These are phyloP conservation scores for Fistulifera solaris DNA, from an alignment of 108 stramenopile genomes.

Conservation along the genomic window DNA sequence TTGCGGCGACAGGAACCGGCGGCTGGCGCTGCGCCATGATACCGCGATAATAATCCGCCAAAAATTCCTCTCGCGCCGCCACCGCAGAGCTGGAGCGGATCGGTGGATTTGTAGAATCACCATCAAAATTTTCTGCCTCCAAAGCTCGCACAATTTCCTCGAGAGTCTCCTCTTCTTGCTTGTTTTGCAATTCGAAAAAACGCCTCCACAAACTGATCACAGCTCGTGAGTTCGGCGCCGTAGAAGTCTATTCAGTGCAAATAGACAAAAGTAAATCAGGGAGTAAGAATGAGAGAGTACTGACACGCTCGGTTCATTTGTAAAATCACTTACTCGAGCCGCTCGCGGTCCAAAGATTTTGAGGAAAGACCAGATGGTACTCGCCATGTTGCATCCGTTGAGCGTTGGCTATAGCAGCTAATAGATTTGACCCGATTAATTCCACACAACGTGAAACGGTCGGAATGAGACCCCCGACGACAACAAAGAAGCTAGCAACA, in stretches of 20 bases:
- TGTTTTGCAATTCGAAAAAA: not conserved
- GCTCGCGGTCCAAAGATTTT: not conserved
- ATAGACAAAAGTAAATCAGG: too few species aligned
- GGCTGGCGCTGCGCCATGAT: not conserved
- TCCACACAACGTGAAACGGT: too few species aligned
- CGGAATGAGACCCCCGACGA: too few species aligned
- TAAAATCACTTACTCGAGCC: conserved; percentile 9
- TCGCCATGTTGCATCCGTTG: conserved; percentile 1
- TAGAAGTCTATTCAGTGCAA: not conserved
- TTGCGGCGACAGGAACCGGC: not conserved
- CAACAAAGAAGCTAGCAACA: too few species aligned
- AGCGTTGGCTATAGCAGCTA: too few species aligned
- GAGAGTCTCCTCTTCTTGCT: conserved; percentile 2
- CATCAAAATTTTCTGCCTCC: not conserved
- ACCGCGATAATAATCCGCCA: not conserved
- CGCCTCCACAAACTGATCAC: conserved; percentile 2
- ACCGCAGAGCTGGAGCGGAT: not conserved
- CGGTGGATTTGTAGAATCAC: not conserved
- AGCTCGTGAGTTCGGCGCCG: conserved; percentile 2
- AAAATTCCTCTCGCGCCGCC: conserved; percentile 2
- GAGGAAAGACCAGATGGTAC: conserved; percentile 3
- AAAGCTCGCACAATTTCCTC: not conserved
- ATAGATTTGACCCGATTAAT: too few species aligned
- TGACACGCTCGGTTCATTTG: too few species aligned
- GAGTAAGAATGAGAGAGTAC: too few species aligned